Evolutionary conservation across 23 red algal genomes (phyloP).

Genomic region (Cyanidium caldarium): DNA sequence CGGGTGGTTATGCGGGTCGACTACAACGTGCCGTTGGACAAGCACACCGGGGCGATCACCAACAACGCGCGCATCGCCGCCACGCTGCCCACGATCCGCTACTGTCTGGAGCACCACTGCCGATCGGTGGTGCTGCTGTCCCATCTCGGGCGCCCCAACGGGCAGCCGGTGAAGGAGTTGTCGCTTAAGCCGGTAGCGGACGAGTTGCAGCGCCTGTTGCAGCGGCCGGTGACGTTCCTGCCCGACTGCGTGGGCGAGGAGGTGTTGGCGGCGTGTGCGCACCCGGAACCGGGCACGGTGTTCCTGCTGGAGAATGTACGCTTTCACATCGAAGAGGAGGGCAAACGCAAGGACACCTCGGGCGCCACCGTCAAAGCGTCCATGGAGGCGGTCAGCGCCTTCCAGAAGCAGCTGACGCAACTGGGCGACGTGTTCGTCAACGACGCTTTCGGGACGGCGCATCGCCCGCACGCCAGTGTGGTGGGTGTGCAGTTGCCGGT

Average conservation of each 20-base stretch:
- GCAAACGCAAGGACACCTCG: slow-evolving; percentile 53
- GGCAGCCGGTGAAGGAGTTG: slow-evolving; percentile 30
- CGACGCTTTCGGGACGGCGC: slow-evolving; percentile 92
- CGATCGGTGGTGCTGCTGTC: slow-evolving; percentile 74
- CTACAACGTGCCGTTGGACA: slow-evolving; percentile 96
- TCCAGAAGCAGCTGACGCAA: slow-evolving; percentile 35
- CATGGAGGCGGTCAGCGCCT: slow-evolving; percentile 17
- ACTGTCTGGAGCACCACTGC: slow-evolving; percentile 38
- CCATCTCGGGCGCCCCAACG: slow-evolving; percentile 65
- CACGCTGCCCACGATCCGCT: slow-evolving; percentile 63
- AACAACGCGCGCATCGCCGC: slow-evolving; percentile 75
- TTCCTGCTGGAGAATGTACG: slow-evolving; percentile 84
- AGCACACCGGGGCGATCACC: slow-evolving; percentile 67
- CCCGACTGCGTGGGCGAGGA: slow-evolving; percentile 39
- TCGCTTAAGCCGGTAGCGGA: slow-evolving; percentile 60
- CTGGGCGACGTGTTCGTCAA: slow-evolving; percentile 84
- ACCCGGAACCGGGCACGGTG: slow-evolving; percentile 46
- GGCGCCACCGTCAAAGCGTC: slow-evolving; percentile 74
- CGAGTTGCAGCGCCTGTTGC: slow-evolving; percentile 24
- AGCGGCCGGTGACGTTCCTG: slow-evolving; percentile 37
- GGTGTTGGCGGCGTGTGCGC: slow-evolving; percentile 31
- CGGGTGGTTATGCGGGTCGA: slow-evolving; percentile 78
- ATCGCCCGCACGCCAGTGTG: slow-evolving; percentile 80
- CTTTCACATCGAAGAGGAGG: slow-evolving; percentile 76
- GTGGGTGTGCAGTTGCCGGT: slow-evolving; percentile 61